Evolutionary conservation across 306 rosid genomes (phyloP).

Genomic region (Dalbergia cochinchinensis): DNA sequence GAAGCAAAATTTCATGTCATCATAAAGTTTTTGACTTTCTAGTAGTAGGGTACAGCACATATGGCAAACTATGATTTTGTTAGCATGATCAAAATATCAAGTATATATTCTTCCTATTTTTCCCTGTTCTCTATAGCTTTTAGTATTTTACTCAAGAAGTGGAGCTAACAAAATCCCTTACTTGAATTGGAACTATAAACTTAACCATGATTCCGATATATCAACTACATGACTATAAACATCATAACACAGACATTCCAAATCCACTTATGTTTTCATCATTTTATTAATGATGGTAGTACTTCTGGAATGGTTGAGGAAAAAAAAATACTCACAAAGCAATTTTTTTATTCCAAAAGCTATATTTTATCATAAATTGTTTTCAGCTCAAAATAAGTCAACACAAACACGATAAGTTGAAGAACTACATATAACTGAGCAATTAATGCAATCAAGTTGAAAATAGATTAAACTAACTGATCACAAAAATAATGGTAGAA

Average conservation of each 20-base stretch:
- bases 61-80: background rate
- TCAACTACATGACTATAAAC: conserved; percentile 19
- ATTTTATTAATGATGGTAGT: background rate
- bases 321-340: no score
- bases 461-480: no score
- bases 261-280: background rate
- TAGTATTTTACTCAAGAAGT: background rate
- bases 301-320: no score
- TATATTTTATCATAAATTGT: no score
- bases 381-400: no score
- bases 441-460: conserved; percentile 34
- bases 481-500: background rate
- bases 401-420: background rate
- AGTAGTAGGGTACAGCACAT: background rate
- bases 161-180: background rate
- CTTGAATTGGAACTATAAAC: conserved; percentile 7
- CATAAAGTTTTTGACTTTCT: background rate
- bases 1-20: background rate
- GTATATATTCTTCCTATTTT: background rate
- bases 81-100: background rate
- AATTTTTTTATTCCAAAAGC: no score
- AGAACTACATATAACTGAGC: conserved; percentile 2
- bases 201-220: background rate
- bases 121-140: background rate
- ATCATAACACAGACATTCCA: background rate